These are phyloP conservation scores for Rhizophora mangle DNA, from an alignment of 345 rosid species.

Conservation along the genomic window DNA sequence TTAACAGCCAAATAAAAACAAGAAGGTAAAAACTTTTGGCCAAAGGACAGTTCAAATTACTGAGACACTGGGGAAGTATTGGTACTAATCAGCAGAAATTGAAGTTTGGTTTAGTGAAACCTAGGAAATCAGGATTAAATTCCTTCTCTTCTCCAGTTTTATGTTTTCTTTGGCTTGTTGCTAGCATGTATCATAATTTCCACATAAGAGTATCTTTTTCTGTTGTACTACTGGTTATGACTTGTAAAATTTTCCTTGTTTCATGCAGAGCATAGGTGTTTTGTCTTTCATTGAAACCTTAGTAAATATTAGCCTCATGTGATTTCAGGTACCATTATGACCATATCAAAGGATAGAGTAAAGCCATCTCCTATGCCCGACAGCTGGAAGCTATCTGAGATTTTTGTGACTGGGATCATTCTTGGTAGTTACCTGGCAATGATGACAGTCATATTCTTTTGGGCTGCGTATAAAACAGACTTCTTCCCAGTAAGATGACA, in stretches of 20 bases:
- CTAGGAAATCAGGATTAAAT: neutral
- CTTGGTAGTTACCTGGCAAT: conserved; percentile 95
- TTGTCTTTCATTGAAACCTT: conserved; percentile 2
- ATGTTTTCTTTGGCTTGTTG: neutral
- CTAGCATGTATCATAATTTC: neutral
- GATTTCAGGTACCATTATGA: conserved; percentile 90
- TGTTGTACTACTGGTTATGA: no score
- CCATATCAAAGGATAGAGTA: conserved; percentile 97
- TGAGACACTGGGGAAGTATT: no score
- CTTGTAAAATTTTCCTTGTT: neutral
- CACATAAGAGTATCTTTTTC: no score
- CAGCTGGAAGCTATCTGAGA: conserved; percentile 98
- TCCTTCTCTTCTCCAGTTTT: neutral
- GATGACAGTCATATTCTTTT: conserved; percentile 98
- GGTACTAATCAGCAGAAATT: no score
- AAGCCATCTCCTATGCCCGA: conserved; percentile 98
- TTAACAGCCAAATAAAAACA: no score
- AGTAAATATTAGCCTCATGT: conserved; percentile 14
- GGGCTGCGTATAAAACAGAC: conserved; percentile 89
- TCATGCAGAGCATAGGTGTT: neutral
- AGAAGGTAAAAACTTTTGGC: no score
- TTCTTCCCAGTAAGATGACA: conserved; percentile 78
- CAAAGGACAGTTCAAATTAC: no score
- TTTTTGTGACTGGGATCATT: conserved; percentile 82
- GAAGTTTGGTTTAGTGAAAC: no score